Evolutionary conservation across 805 yeast species (phyloP).

Genomic region (Schwanniomyces sp.): DNA sequence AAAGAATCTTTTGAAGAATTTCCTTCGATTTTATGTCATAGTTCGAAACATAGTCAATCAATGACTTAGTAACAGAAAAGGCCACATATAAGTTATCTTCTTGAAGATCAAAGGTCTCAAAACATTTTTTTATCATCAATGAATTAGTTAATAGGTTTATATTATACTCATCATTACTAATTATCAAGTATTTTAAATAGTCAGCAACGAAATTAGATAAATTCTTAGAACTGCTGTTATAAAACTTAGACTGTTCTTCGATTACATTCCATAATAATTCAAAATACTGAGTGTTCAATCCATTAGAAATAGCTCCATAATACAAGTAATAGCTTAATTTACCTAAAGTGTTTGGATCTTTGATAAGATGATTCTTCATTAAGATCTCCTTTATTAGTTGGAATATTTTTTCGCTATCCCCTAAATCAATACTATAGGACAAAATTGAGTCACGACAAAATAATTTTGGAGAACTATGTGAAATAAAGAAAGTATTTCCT

Average conservation of each 20-base stretch:
- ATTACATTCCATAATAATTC: slow-evolving; percentile 31
- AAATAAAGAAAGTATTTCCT: not conserved
- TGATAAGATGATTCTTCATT: slow-evolving; percentile 27
- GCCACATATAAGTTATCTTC: slow-evolving; percentile 34
- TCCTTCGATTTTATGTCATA: slow-evolving; percentile 6
- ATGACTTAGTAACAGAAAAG: slow-evolving; percentile 18
- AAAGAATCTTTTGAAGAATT: slow-evolving; percentile 17
- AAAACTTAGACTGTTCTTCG: slow-evolving; percentile 33
- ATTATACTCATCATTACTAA: slow-evolving; percentile 11
- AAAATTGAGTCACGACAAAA: slow-evolving; percentile 30
- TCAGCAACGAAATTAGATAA: slow-evolving; percentile 34
- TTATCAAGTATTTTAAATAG: slow-evolving; percentile 19
- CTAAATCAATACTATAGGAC: slow-evolving; percentile 29
- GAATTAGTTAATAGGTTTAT: slow-evolving; percentile 28
- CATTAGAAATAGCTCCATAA: slow-evolving; percentile 20
- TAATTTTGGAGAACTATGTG: slow-evolving; percentile 7
- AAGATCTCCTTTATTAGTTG: slow-evolving; percentile 37
- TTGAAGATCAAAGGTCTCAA: slow-evolving; percentile 24
- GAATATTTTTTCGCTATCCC: slow-evolving; percentile 33
- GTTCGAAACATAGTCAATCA: slow-evolving; percentile 13
- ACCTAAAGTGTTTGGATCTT: slow-evolving; percentile 26
- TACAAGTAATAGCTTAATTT: slow-evolving; percentile 29
- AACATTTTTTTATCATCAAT: slow-evolving; percentile 22
- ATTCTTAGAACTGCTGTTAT: slow-evolving; percentile 14
- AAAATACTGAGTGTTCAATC: slow-evolving; percentile 24